Evolutionary conservation across 1,284 basidiomycete genomes (phyloP), one percentile per base, ranked within the genome.

Genomic region (Athelia sp.): DNA sequence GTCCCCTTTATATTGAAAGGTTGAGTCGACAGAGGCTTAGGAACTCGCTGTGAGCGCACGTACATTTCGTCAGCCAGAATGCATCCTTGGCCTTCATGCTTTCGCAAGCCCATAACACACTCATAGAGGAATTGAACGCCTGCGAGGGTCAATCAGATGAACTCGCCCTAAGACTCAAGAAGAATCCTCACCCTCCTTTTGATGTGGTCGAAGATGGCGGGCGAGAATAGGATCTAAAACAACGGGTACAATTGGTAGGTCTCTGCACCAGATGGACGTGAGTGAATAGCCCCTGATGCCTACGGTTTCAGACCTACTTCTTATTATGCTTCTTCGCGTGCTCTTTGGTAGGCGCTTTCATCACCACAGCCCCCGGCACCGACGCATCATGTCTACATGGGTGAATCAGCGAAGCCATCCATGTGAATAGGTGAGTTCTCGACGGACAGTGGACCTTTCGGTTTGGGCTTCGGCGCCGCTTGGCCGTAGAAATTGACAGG

Each of bases 1-100:
- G 79, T 43, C 94, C 93, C 93, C 93, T 95, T 53, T 9, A 9
- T n/a, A n/a, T 6, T 40, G 8, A 49, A 46, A 40, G 31, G 42
- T 6, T 29, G 26, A 38, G 32, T 51, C 43, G 51, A 47, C 43
- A 38, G 55, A 48, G 48, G 54, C 44, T 52, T 42, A 56, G 52
- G 31, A 54, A 52, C 35, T 43, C 18, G 23, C 31, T 21, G 45
- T 34, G 35, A 52, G 4, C 50, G 47, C 11, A 76, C 84, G 81
- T 81, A 90, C 91, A 97, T 96, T 61, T 99, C 96, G 66, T 99
- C 97, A 1, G 96, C 97, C 23, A 99, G 76, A 54, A 99, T 98
- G 59, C 92, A 96, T 1, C 97, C 97, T 57, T 92, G 79, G 6
- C 87, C 87, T 64, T 94, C 90, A 52, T 91, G 87, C 58, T 86